Evolutionary conservation across 306 rosid genomes (phyloP).

Genomic region (Sicyos edulis): DNA sequence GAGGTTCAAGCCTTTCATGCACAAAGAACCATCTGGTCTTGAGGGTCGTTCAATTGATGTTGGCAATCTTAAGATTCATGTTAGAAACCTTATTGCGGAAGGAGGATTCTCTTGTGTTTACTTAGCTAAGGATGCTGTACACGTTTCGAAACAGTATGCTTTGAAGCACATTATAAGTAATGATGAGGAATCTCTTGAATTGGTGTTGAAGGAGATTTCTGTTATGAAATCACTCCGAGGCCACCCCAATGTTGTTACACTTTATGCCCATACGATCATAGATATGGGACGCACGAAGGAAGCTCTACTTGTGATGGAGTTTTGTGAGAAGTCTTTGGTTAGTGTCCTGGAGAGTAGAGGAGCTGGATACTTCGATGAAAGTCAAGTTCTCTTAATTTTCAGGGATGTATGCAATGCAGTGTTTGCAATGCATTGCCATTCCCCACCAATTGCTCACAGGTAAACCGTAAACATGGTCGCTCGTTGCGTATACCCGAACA

Average conservation of each 20-base stretch:
- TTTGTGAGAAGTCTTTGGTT: constrained; percentile 83
- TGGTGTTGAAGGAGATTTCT: constrained; percentile 77
- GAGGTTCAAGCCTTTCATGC: constrained; percentile 91
- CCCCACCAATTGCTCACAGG: constrained; percentile 95
- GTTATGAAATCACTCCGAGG: constrained; percentile 78
- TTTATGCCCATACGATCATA: constrained; percentile 61
- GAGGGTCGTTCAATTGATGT: constrained; percentile 88
- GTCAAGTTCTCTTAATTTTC: constrained; percentile 69
- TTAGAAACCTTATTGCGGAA: constrained; percentile 78
- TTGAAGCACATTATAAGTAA: constrained; percentile 89
- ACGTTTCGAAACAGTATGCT: constrained; percentile 85
- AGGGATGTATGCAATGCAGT: constrained; percentile 91
- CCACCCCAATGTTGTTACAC: constrained; percentile 85
- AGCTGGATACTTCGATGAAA: constrained; percentile 78
- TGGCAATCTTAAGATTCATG: constrained; percentile 72
- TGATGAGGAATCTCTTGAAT: constrained; percentile 73
- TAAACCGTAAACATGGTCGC: constrained; percentile 47
- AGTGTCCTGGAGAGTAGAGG: constrained; percentile 87
- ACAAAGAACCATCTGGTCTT: constrained; percentile 76
- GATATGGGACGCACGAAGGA: constrained; percentile 95
- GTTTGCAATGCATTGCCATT: constrained; percentile 87
- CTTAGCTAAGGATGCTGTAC: constrained; percentile 74
- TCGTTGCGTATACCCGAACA: neutral
- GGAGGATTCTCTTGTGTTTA: constrained; percentile 97
- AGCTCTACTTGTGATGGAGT: constrained; percentile 87